A percentile compares a stretch with the other conserved stretches of the same genome.
phyloP scores from a whole-genome alignment of 176 grass and related monocot species.

The Urochloa ruziziensis region DNA sequence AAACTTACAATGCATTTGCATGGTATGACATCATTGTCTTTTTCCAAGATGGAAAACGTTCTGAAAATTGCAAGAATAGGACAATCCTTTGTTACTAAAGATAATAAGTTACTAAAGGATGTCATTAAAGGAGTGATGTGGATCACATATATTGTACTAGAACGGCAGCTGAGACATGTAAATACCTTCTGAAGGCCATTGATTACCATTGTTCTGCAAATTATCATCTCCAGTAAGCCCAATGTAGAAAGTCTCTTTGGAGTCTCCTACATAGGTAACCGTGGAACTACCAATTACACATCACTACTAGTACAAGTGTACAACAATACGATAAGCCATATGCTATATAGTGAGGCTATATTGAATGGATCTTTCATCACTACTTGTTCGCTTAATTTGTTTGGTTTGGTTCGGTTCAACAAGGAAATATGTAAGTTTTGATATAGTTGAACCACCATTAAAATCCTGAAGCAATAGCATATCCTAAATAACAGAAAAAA shows the following conservation, averaged over 20 bases:
- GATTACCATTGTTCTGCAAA: conserved; percentile 18
- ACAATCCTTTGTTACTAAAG: neutral
- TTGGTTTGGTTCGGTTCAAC: too few relatives aligned
- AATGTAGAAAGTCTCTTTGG: conserved; percentile 65
- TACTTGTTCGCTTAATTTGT: neutral
- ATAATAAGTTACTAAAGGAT: neutral
- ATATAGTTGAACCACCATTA: neutral
- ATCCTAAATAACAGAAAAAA: too few relatives aligned
- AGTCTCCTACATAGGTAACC: conserved; percentile 37
- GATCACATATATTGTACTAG: neutral
- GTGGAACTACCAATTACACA: too few relatives aligned
- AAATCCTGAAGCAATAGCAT: neutral
- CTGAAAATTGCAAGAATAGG: conserved; percentile 19
- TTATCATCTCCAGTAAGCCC: conserved; percentile 12
- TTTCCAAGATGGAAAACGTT: conserved; percentile 59
- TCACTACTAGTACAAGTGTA: too few relatives aligned
- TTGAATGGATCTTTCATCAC: neutral
- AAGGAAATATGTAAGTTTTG: too few relatives aligned
- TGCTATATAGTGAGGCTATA: neutral
- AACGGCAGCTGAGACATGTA: neutral
- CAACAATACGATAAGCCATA: neutral
- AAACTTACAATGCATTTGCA: conserved; percentile 48
- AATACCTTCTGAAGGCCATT: conserved; percentile 56
- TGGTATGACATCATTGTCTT: conserved; percentile 49
- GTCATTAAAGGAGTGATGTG: neutral